phyloP scores from a whole-genome alignment of 345 rosid genomes.

The Camelina hispida region DNA sequence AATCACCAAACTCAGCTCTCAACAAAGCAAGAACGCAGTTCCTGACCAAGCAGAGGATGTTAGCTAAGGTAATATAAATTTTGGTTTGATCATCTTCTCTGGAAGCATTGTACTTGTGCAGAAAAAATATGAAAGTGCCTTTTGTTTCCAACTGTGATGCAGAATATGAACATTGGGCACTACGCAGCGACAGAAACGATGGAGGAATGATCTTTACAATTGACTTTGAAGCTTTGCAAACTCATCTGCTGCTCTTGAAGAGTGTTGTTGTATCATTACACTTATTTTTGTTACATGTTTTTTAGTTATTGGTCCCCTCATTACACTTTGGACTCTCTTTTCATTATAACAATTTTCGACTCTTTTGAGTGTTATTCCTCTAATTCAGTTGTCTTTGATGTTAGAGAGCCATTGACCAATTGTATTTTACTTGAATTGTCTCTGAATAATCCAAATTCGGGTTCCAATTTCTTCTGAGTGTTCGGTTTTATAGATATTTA shows the following conservation, averaged over 20 bases:
- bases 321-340: background rate
- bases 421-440: constrained; percentile 3
- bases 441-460: background rate
- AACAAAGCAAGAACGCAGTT: constrained; percentile 91
- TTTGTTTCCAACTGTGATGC: constrained; percentile 20
- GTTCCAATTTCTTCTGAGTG: background rate
- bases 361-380: background rate
- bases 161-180: constrained; percentile 45
- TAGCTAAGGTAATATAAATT: constrained; percentile 56
- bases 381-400: background rate
- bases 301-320: background rate
- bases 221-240: constrained; percentile 25
- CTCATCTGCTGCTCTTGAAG: constrained; percentile 4
- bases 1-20: constrained; percentile 76
- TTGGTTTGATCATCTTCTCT: constrained; percentile 5
- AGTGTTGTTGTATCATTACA: constrained; percentile 13
- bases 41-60: constrained; percentile 84
- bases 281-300: constrained; percentile 20
- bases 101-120: background rate
- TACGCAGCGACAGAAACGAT: constrained; percentile 34
- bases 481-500: background rate
- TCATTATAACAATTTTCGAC: background rate
- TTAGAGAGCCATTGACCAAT: constrained; percentile 17
- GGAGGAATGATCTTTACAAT: constrained; percentile 29
- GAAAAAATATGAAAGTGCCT: background rate